Evolutionary conservation across 345 rosid species (phyloP), one percentile per base, ranked within the genome.

Genomic region (Populus ilicifolia): DNA sequence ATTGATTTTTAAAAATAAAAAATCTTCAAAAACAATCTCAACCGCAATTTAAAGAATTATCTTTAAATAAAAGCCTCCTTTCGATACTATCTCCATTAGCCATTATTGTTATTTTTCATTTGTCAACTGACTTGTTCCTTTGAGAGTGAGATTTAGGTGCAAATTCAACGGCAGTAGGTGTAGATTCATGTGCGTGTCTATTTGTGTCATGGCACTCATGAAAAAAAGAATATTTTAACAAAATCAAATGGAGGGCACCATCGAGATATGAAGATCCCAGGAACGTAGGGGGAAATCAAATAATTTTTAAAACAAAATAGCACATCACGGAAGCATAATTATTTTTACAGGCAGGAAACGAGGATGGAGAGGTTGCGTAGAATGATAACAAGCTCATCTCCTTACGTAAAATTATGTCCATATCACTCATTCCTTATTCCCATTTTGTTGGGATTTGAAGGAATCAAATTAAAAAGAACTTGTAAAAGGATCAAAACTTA

Each of bases 391-490:
- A 67, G 9, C 77, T 11, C 21, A 3, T 5, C 46, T 33, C 43
- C 68, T 76, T 80, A 75, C 87, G 87, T 84, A 80, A 77, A 81
- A 73, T 73, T 63, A 27, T 70, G 74, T 75, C 83, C 72, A 78
- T 75, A 39, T 50, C 64, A 21, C 69, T 38, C 46, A 70, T 80
- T 79, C 85, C 76, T 77, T 61, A 69, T 61, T 78, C 75, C 79
- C 74, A 59, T 52, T 44, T 43, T 75, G 77, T 74, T 73, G 87
- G 83, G 80, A 79, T 75, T 83, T 73, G 75, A 39, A 78, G 71
- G 80, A 56, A 77, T 44, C 48, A 14, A 35, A 43, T 35, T 77
- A 33, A 59, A 59, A 59, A 63, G n/a, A n/a, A 43, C 62, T 64
- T 20, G 5, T 8, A 20, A 17, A 29, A 3, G 5, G 14, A 59